Evolutionary conservation across 352 stramenopile species (phyloP).

Genomic region (Phytophthora sojae): DNA sequence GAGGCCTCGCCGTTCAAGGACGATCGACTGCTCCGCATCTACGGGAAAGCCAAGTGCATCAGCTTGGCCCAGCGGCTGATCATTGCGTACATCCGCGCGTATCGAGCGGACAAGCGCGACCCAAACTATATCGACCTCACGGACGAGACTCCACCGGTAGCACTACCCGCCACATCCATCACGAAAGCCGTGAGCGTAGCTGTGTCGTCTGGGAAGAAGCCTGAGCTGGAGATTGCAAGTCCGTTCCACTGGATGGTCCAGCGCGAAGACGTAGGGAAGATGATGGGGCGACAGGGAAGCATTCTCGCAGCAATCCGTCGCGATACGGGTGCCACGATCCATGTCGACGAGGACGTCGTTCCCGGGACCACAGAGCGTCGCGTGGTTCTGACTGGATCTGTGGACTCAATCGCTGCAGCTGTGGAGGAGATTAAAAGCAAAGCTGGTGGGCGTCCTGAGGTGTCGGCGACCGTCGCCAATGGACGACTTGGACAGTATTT

Average conservation of each 20-base stretch:
- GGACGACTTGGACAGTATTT: conserved; percentile 66
- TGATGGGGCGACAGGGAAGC: conserved; percentile 63
- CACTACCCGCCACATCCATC: conserved; percentile 48
- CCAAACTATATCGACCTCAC: conserved; percentile 61
- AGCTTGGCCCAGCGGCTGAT: conserved; percentile 69
- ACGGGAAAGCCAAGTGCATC: conserved; percentile 65
- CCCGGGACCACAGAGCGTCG: conserved; percentile 55
- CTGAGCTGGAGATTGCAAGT: conserved; percentile 33
- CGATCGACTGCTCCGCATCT: conserved; percentile 65
- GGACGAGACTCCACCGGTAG: conserved; percentile 28
- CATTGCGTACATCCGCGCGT: conserved; percentile 61
- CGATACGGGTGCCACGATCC: conserved; percentile 52
- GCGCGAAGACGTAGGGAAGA: conserved; percentile 57
- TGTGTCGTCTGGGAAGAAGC: conserved; percentile 25
- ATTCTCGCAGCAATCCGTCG: conserved; percentile 57
- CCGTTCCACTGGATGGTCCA: conserved; percentile 61
- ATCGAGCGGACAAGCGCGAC: conserved; percentile 51
- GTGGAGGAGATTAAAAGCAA: conserved; percentile 47
- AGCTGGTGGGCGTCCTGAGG: conserved; percentile 52
- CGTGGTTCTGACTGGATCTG: conserved; percentile 52
- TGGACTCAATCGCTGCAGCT: conserved; percentile 45
- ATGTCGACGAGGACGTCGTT: conserved; percentile 51
- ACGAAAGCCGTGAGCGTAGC: conserved; percentile 51
- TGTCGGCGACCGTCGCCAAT: conserved; percentile 25
- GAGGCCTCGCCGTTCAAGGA: conserved; percentile 55